Percentiles rank a stretch among this genome's conserved stretches.
Conservation (phyloP, 495 filamentous ascomycete genomes). For the Lasiosphaeriaceae sp. region DNA sequence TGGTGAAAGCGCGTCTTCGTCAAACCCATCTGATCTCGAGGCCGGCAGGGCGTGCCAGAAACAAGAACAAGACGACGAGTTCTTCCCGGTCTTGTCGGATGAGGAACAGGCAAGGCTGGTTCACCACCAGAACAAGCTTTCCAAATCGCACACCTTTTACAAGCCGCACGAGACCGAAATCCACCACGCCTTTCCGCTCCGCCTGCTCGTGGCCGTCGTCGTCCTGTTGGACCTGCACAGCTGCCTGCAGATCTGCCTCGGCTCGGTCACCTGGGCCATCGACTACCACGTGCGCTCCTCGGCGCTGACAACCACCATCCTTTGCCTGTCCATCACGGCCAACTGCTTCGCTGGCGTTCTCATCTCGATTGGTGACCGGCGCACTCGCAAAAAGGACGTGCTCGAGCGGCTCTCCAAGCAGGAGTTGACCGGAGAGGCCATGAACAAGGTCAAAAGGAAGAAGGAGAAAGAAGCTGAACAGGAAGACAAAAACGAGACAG, state of each 20-base stretch:
- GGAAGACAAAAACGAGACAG: neutral
- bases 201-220: constrained; percentile 65
- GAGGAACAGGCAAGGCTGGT: constrained; percentile 59
- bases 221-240: constrained; percentile 73
- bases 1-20: neutral
- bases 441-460: constrained; percentile 65
- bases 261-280: constrained; percentile 70
- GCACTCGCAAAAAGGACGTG: constrained; percentile 77
- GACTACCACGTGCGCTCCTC: constrained; percentile 57
- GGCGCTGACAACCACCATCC: constrained; percentile 72
- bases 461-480: constrained; percentile 34
- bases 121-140: constrained; percentile 71
- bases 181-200: constrained; percentile 72
- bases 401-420: constrained; percentile 69
- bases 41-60: constrained; percentile 22
- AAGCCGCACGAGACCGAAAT: constrained; percentile 79
- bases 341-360: constrained; percentile 69
- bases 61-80: constrained; percentile 46
- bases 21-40: constrained; percentile 13
- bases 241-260: constrained; percentile 69
- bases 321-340: constrained; percentile 67
- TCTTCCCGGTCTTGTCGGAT: constrained; percentile 53
- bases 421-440: constrained; percentile 66
- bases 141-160: constrained; percentile 77
- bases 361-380: constrained; percentile 67